Conservation (phyloP, 1,139 yeast species). For the Lodderomyces pseudojiufengensis region DNA sequence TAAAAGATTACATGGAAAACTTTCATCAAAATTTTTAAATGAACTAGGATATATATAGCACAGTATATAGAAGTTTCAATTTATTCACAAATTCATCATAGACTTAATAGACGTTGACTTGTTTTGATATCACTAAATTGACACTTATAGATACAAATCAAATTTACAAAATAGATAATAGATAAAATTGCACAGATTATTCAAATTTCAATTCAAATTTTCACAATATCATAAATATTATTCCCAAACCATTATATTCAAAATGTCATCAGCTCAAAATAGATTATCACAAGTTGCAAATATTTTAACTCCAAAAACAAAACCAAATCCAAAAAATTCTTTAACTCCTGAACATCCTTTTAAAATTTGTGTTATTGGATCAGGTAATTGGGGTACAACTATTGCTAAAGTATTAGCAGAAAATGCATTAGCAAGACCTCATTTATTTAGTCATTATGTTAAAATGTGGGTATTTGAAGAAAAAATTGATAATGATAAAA, state of each 20-base stretch:
- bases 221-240: not conserved
- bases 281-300: constrained; percentile 41
- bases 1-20: too few relatives aligned
- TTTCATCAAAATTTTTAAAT: too few relatives aligned
- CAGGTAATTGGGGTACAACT: constrained; percentile 52
- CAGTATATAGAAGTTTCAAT: too few relatives aligned
- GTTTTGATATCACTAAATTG: too few relatives aligned
- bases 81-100: too few relatives aligned
- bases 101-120: too few relatives aligned
- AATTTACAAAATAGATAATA: too few relatives aligned
- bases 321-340: constrained; percentile 15
- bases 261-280: constrained; percentile 20
- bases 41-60: too few relatives aligned
- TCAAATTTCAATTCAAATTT: too few relatives aligned
- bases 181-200: too few relatives aligned
- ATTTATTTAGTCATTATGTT: constrained; percentile 35
- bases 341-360: constrained; percentile 32
- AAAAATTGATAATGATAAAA: constrained; percentile 33
- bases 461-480: constrained; percentile 51
- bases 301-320: constrained; percentile 20
- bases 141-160: too few relatives aligned
- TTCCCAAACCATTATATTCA: constrained; percentile 1
- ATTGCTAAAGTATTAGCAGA: constrained; percentile 47
- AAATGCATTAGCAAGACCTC: constrained; percentile 39
- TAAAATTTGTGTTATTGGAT: constrained; percentile 42